Evolutionary conservation across 495 filamentous ascomycete species (phyloP).

Genomic region (Glonium stellatum): DNA sequence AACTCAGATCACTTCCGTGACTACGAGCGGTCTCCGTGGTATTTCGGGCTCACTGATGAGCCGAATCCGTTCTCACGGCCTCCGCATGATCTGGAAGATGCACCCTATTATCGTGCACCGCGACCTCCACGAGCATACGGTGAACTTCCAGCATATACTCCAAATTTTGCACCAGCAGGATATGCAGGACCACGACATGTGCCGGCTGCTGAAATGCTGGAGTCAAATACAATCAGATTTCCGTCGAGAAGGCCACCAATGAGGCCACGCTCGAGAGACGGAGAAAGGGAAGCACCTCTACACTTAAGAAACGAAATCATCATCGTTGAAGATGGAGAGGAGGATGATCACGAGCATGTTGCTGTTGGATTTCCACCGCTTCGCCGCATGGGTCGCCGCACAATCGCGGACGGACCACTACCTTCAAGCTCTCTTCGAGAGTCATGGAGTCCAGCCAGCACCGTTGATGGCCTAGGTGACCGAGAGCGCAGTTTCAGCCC

Average conservation of each 20-base stretch:
- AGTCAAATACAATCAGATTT: neutral
- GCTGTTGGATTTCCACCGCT: slow-evolving; percentile 30
- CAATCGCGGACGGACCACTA: slow-evolving; percentile 26
- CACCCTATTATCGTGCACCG: neutral
- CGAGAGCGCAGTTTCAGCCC: slow-evolving; percentile 75
- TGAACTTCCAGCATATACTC: slow-evolving; percentile 10
- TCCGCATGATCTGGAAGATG: slow-evolving; percentile 1
- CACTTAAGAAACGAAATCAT: neutral
- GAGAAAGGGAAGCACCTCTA: neutral
- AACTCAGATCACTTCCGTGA: neutral
- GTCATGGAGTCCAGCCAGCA: slow-evolving; percentile 30
- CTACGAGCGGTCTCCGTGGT: neutral
- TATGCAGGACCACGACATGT: slow-evolving; percentile 7
- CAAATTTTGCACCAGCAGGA: slow-evolving; percentile 29
- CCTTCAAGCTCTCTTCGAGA: slow-evolving; percentile 24
- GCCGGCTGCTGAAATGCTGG: neutral
- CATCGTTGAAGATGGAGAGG: slow-evolving; percentile 10
- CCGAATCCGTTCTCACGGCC: neutral
- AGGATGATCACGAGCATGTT: slow-evolving; percentile 15
- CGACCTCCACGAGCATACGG: slow-evolving; percentile 9
- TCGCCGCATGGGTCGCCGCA: slow-evolving; percentile 30
- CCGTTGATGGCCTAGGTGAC: slow-evolving; percentile 72
- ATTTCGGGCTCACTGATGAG: neutral
- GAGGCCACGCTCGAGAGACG: neutral
- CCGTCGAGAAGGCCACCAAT: neutral